phyloP scores from a whole-genome alignment of 352 stramenopile species.

The Phytophthora pini region DNA sequence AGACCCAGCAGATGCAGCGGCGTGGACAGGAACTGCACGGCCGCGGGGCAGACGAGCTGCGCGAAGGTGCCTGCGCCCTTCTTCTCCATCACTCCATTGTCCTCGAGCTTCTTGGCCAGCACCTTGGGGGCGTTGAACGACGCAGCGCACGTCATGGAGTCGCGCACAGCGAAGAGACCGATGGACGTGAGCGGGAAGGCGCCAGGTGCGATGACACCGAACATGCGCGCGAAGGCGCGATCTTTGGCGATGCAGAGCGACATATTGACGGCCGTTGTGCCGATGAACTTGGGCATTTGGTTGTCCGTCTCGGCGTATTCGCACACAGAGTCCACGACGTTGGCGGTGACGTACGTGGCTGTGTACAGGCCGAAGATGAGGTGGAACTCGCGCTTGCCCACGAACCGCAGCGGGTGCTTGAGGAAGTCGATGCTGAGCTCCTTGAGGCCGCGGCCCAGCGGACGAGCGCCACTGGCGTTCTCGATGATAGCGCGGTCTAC shows the following conservation, averaged over 20 bases:
- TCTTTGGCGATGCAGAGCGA: slow-evolving; percentile 92
- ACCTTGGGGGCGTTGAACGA: slow-evolving; percentile 89
- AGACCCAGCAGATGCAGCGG: slow-evolving; percentile 89
- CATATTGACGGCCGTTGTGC: slow-evolving; percentile 92
- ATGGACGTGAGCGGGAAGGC: slow-evolving; percentile 84
- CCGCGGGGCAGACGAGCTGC: slow-evolving; percentile 84
- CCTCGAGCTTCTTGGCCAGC: slow-evolving; percentile 70
- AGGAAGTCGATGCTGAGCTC: slow-evolving; percentile 68
- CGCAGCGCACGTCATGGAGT: slow-evolving; percentile 86
- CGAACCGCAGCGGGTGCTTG: slow-evolving; percentile 77
- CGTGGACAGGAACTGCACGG: slow-evolving; percentile 90
- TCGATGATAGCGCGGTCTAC: slow-evolving; percentile 92
- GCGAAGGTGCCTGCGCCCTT: slow-evolving; percentile 62
- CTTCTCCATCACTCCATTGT: slow-evolving; percentile 52
- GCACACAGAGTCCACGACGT: slow-evolving; percentile 86
- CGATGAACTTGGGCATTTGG: slow-evolving; percentile 90
- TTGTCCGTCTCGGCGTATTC: slow-evolving; percentile 76
- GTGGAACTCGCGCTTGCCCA: slow-evolving; percentile 88
- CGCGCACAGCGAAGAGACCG: slow-evolving; percentile 86
- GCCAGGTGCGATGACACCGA: slow-evolving; percentile 80
- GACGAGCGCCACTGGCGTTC: slow-evolving; percentile 81
- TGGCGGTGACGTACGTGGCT: slow-evolving; percentile 90
- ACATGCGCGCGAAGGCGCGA: slow-evolving; percentile 92
- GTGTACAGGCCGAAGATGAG: slow-evolving; percentile 92
- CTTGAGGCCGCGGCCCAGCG: slow-evolving; percentile 68